Conservation (phyloP, 306 rosid genomes). For the barrel medic (Medicago truncatula) region DNA sequence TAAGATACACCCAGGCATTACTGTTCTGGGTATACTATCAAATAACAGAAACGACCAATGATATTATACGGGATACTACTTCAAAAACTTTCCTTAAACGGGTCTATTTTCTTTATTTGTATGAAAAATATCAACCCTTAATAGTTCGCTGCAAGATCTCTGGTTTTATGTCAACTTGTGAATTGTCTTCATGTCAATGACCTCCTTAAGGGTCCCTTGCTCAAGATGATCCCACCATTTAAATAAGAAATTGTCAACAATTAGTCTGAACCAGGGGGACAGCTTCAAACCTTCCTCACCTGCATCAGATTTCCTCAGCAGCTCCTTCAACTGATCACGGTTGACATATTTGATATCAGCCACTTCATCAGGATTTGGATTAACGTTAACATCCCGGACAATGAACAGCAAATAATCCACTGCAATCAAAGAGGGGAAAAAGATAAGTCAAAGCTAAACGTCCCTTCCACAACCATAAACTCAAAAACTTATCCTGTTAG, state of each 20-base stretch:
- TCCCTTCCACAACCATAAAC: slow-evolving; percentile 20
- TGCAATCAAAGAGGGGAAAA: slow-evolving; percentile 49
- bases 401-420: slow-evolving; percentile 95
- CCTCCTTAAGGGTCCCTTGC: slow-evolving; percentile 71
- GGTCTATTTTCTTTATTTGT: slow-evolving; percentile 51
- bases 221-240: slow-evolving; percentile 98
- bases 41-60: slow-evolving; percentile 7
- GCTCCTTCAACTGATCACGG: slow-evolving; percentile 84
- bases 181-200: slow-evolving; percentile 87
- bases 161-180: slow-evolving; percentile 69
- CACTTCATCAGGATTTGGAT: slow-evolving; percentile 96
- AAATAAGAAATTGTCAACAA: slow-evolving; percentile 94
- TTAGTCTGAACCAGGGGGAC: slow-evolving; percentile 97
- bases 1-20: slow-evolving; percentile 22
- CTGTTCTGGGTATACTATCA: slow-evolving; percentile 18
- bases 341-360: slow-evolving; percentile 80
- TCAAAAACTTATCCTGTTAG: neutral
- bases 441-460: slow-evolving; percentile 17
- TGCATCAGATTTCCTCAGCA: slow-evolving; percentile 88
- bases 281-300: slow-evolving; percentile 96
- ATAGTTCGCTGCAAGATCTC: slow-evolving; percentile 3
- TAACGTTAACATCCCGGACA: slow-evolving; percentile 72
- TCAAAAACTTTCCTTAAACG: neutral
- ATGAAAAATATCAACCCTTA: slow-evolving; percentile 34
- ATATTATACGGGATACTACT: slow-evolving; percentile 10